Conservation (phyloP, 441 rosid species). For the Hura crepitans region DNA sequence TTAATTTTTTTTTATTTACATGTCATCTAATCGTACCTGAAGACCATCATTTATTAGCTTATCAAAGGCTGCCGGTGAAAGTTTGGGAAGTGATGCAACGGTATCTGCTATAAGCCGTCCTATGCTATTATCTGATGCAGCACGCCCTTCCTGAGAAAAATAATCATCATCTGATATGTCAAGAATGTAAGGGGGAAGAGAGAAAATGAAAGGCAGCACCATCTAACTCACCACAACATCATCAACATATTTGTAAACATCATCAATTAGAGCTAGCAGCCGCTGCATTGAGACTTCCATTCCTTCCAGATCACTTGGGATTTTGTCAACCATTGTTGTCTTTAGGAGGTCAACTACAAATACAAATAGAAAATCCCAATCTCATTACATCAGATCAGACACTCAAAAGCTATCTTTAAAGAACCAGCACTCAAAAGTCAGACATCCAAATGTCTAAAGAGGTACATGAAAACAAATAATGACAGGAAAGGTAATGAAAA, state of each 20-base stretch:
- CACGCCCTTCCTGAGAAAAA: conserved; percentile 58
- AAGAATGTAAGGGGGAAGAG: neutral
- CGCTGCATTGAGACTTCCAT: conserved; percentile 86
- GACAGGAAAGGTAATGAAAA: neutral
- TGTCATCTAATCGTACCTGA: conserved; percentile 50
- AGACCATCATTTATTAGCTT: conserved; percentile 75
- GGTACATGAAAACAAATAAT: neutral
- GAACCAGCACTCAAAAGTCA: neutral
- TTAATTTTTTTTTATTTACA: neutral
- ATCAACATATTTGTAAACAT: conserved; percentile 70
- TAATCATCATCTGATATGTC: neutral
- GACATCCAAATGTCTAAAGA: neutral
- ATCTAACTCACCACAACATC: conserved; percentile 57
- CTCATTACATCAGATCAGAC: conserved; percentile 2
- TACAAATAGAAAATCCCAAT: neutral
- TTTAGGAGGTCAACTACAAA: conserved; percentile 65
- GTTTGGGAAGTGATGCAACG: conserved; percentile 64
- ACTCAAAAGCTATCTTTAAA: neutral
- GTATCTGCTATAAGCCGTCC: conserved; percentile 71
- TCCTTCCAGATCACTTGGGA: conserved; percentile 90
- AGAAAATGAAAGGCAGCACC: neutral
- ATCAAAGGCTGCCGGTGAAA: conserved; percentile 68
- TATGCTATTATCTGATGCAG: conserved; percentile 57
- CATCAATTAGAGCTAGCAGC: conserved; percentile 59
- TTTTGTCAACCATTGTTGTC: conserved; percentile 63